These are phyloP conservation scores for Cochliopodium minus DNA, from an alignment of 208 protist species.

Conservation along the genomic window DNA sequence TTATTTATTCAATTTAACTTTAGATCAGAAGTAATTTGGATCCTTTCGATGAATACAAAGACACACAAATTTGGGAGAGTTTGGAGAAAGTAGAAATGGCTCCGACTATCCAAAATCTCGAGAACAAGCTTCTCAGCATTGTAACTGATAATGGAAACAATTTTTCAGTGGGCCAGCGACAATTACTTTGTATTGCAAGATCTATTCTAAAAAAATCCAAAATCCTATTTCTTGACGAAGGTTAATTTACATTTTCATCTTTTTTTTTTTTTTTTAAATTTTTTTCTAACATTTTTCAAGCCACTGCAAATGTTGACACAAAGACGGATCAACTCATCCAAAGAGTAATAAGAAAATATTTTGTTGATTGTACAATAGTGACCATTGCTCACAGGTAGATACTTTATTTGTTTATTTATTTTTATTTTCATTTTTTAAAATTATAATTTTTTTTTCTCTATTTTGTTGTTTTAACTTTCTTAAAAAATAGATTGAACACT, in stretches of 20 bases:
- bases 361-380: slow-evolving; percentile 66
- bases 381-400: slow-evolving; percentile 82
- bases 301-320: slow-evolving; percentile 54
- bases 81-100: slow-evolving; percentile 23
- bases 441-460: no score
- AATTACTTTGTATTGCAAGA: slow-evolving; percentile 26
- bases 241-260: no score
- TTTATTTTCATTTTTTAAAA: no score
- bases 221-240: slow-evolving; percentile 47
- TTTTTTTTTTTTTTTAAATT: no score
- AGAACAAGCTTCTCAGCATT: background rate
- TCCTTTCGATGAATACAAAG: slow-evolving; percentile 26
- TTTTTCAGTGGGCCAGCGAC: slow-evolving; percentile 19
- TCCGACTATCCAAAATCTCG: slow-evolving; percentile 8
- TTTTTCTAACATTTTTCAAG: no score
- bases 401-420: no score
- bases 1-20: no score
- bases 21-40: slow-evolving; percentile 36
- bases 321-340: slow-evolving; percentile 20
- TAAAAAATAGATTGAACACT: slow-evolving; percentile 39
- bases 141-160: slow-evolving; percentile 24
- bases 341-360: slow-evolving; percentile 47
- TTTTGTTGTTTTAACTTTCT: no score
- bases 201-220: slow-evolving; percentile 11
- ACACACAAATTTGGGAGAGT: slow-evolving; percentile 28